These are phyloP conservation scores for Syzygium grande DNA, from an alignment of 345 rosid species.

Conservation along the genomic window DNA sequence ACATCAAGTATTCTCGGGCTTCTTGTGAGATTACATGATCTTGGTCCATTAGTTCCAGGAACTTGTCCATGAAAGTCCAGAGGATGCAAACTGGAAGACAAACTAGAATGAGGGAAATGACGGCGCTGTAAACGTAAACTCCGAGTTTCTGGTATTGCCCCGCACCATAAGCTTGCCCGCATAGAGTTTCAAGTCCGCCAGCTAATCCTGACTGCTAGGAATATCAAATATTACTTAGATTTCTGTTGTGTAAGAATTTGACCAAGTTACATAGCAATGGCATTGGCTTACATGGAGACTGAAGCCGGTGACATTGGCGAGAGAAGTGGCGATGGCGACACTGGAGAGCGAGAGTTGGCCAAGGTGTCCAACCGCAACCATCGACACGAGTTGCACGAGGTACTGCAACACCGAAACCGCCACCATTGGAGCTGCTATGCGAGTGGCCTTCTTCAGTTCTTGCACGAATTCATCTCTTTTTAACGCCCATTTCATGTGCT, in stretches of 20 bases:
- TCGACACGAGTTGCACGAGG: constrained; percentile 13
- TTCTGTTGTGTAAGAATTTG: background rate
- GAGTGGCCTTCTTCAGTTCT: constrained; percentile 10
- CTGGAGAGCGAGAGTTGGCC: constrained; percentile 20
- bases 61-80: constrained; percentile 23
- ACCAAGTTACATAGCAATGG: background rate
- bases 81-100: constrained; percentile 11
- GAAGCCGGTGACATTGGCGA: constrained; percentile 18
- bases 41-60: constrained; percentile 19
- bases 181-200: constrained; percentile 23
- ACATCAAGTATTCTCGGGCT: constrained; percentile 14
- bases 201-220: constrained; percentile 13
- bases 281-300: constrained; percentile 13
- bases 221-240: background rate
- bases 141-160: constrained; percentile 17
- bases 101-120: constrained; percentile 13
- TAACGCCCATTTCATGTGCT: background rate
- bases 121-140: constrained; percentile 10
- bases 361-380: constrained; percentile 14
- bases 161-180: constrained; percentile 32
- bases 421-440: constrained; percentile 17
- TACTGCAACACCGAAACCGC: constrained; percentile 17
- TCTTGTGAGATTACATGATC: constrained; percentile 13
- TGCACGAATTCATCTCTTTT: constrained; percentile 3
- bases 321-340: constrained; percentile 17